These are phyloP conservation scores for Monilinia fructicola DNA, from an alignment of 2,329 filamentous ascomycete genomes.

Conservation along the genomic window DNA sequence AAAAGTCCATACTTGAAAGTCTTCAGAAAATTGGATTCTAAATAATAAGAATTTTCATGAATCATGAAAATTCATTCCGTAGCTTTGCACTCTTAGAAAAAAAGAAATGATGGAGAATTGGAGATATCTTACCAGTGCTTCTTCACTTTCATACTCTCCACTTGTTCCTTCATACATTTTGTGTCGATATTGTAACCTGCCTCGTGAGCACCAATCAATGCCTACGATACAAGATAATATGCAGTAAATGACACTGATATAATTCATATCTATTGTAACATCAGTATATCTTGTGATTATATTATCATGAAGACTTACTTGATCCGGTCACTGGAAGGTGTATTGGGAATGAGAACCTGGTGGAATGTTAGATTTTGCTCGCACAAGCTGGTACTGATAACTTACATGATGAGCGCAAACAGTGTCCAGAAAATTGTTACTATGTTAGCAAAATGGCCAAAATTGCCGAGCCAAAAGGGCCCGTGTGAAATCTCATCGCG, in stretches of 20 bases:
- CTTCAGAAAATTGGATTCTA: background rate
- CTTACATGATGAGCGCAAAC: conserved; percentile 58
- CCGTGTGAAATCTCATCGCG: conserved; percentile 57
- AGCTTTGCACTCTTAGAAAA: background rate
- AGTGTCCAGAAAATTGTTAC: conserved; percentile 56
- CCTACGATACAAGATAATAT: background rate
- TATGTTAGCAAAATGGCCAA: conserved; percentile 60
- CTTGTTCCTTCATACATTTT: background rate
- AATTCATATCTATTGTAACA: conserved; percentile 19
- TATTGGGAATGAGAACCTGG: conserved; percentile 22
- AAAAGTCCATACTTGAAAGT: background rate
- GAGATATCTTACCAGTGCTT: conserved; percentile 14
- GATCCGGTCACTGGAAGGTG: conserved; percentile 18
- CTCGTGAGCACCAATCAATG: conserved; percentile 17
- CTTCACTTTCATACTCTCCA: conserved; percentile 1
- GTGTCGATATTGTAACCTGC: conserved; percentile 17
- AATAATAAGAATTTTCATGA: background rate
- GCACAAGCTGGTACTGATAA: background rate
- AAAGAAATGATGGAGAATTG: background rate
- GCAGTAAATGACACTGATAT: conserved; percentile 21
- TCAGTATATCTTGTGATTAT: background rate
- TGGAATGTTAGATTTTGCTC: background rate
- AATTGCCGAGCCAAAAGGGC: conserved; percentile 55
- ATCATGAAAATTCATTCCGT: background rate
- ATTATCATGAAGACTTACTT: conserved; percentile 10